Evolutionary conservation across 2,329 filamentous ascomycete species (phyloP).

Genomic region (Beauveria scarabaeidicola): DNA sequence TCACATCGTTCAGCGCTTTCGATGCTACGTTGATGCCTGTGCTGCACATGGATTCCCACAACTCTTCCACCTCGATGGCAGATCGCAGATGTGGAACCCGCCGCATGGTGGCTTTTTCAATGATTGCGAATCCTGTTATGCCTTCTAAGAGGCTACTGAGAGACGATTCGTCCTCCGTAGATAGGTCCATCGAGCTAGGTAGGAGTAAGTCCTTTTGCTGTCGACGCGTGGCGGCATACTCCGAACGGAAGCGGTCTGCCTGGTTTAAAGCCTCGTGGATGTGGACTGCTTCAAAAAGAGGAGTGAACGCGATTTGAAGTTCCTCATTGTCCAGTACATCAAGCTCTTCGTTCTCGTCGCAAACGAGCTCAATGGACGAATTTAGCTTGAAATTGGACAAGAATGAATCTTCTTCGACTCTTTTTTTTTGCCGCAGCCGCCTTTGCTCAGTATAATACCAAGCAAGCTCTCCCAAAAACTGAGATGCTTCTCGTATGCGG

Average conservation of each 20-base stretch:
- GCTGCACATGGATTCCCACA: constrained; percentile 98
- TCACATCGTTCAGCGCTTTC: constrained; percentile 68
- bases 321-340: constrained; percentile 94
- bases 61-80: constrained; percentile 83
- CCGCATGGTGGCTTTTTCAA: constrained; percentile 89
- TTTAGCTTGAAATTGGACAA: constrained; percentile 83
- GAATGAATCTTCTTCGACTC: constrained; percentile 66
- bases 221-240: constrained; percentile 85
- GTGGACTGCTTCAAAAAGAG: constrained; percentile 88
- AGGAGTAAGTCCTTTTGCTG: constrained; percentile 88
- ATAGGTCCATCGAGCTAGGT: constrained; percentile 64
- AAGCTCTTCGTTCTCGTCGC: constrained; percentile 91
- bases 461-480: constrained; percentile 90
- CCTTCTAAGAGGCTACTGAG: constrained; percentile 88
- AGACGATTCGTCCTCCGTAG: constrained; percentile 74
- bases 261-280: constrained; percentile 93
- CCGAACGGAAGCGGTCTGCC: constrained; percentile 79
- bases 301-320: constrained; percentile 87
- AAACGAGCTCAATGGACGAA: constrained; percentile 89
- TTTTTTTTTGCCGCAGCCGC: constrained; percentile 71
- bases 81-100: constrained; percentile 76
- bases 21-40: constrained; percentile 74
- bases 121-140: constrained; percentile 92
- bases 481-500: constrained; percentile 88
- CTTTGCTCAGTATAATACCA: constrained; percentile 93